phyloP scores from a whole-genome alignment of 2,329 filamentous ascomycete species.

The Colletotrichum chlorophyti region DNA sequence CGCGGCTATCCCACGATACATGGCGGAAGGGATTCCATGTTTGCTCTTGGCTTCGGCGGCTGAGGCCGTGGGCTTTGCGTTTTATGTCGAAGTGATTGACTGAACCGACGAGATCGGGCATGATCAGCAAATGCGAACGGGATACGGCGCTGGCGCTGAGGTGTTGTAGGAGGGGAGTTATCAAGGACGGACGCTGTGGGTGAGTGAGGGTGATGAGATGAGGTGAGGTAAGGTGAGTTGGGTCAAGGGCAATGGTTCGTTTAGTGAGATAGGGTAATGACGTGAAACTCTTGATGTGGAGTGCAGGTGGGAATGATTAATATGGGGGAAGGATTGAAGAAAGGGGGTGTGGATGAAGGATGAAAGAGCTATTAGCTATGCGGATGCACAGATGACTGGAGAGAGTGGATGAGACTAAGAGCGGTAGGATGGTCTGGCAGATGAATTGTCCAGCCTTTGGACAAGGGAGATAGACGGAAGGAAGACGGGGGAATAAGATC shows the following conservation, averaged over 20 bases:
- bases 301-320: conserved; percentile 15
- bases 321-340: conserved; percentile 4
- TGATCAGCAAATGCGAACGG: conserved; percentile 13
- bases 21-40: conserved; percentile 54
- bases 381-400: conserved; percentile 8
- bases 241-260: conserved; percentile 4
- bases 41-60: conserved; percentile 45
- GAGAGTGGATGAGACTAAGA: background rate
- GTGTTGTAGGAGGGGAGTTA: background rate
- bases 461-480: background rate
- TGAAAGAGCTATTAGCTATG: background rate
- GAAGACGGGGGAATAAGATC: background rate
- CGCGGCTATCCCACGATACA: conserved; percentile 42
- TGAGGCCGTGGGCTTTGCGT: conserved; percentile 50
- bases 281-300: conserved; percentile 26
- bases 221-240: background rate
- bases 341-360: conserved; percentile 1
- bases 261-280: conserved; percentile 24
- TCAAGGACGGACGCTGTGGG: no score
- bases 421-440: background rate
- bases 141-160: background rate
- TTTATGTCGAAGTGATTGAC: conserved; percentile 55
- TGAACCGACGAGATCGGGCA: conserved; percentile 34
- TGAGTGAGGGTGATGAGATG: no score
- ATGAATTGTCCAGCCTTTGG: background rate